These are phyloP conservation scores for Austroboletus novae-zelandiae DNA, from an alignment of 1,284 basidiomycete species.

Conservation along the genomic window DNA sequence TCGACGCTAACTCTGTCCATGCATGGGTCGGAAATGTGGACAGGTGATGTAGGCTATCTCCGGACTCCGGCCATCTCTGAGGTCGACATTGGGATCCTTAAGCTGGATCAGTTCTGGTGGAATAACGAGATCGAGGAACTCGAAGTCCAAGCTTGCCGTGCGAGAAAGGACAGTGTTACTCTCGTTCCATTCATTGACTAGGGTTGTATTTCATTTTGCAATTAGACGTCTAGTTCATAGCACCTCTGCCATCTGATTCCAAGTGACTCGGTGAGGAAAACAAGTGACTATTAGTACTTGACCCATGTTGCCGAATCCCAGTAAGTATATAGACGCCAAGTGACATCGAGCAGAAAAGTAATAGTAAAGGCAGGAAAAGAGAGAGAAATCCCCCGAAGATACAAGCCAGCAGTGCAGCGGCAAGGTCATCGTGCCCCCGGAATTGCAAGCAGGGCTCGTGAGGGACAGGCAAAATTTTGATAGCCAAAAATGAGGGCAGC, in stretches of 20 bases:
- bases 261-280: neutral
- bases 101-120: constrained; percentile 25
- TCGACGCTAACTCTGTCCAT: constrained; percentile 1
- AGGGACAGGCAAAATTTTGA: constrained; percentile 31
- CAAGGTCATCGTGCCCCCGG: no score
- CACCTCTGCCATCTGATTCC: no score
- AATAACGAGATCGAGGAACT: constrained; percentile 16
- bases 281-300: constrained; percentile 8
- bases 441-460: no score
- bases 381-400: no score
- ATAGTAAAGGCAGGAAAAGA: no score
- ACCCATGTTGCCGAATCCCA: constrained; percentile 11
- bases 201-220: neutral
- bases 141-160: constrained; percentile 5
- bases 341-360: no score
- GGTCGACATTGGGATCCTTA: constrained; percentile 19
- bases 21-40: neutral
- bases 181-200: constrained; percentile 15
- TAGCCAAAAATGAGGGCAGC: constrained; percentile 34
- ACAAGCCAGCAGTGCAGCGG: no score
- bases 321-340: no score
- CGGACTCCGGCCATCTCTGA: constrained; percentile 15
- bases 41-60: constrained; percentile 8
- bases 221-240: no score
- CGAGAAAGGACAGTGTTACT: constrained; percentile 20